A percentile compares a stretch with the other conserved stretches of the same genome.
These are phyloP conservation scores for Mycena latifolia DNA, from an alignment of 768 basidiomycete species.

Conservation along the genomic window DNA sequence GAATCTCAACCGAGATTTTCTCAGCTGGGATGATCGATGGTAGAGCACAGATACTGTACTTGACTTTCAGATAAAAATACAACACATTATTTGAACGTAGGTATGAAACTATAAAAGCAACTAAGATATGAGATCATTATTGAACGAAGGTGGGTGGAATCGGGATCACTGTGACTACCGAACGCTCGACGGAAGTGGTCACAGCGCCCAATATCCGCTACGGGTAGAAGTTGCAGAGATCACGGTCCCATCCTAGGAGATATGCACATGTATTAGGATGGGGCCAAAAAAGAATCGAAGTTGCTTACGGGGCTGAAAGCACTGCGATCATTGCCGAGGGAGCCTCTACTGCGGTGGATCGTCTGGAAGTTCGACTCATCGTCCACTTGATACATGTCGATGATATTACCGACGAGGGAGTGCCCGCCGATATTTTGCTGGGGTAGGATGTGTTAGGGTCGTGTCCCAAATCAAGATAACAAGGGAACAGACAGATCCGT, in stretches of 20 bases:
- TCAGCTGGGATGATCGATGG: too few species aligned
- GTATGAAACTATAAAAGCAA: background rate
- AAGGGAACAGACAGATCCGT: slow-evolving; percentile 16
- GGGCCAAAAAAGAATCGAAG: background rate
- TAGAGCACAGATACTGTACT: too few species aligned
- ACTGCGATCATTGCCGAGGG: slow-evolving; percentile 31
- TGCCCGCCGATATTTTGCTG: background rate
- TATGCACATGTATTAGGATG: background rate
- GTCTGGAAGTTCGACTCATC: slow-evolving; percentile 11
- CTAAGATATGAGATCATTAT: background rate
- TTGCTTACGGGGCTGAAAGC: slow-evolving; percentile 34
- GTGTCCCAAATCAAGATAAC: background rate
- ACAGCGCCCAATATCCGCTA: slow-evolving; percentile 37
- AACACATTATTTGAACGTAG: background rate
- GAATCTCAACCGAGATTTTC: too few species aligned
- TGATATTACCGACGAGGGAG: slow-evolving; percentile 31
- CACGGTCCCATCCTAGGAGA: slow-evolving; percentile 33
- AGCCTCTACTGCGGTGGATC: slow-evolving; percentile 8
- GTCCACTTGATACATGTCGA: slow-evolving; percentile 31
- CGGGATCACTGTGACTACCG: background rate
- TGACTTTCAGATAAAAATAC: background rate
- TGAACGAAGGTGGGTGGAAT: slow-evolving; percentile 8
- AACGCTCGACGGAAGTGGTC: background rate
- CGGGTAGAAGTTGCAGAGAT: slow-evolving; percentile 24
- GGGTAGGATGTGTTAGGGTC: background rate